Evolutionary conservation across 345 rosid species (phyloP), one percentile per base, ranked within the genome.

Genomic region (Cardamine resedifolia): DNA sequence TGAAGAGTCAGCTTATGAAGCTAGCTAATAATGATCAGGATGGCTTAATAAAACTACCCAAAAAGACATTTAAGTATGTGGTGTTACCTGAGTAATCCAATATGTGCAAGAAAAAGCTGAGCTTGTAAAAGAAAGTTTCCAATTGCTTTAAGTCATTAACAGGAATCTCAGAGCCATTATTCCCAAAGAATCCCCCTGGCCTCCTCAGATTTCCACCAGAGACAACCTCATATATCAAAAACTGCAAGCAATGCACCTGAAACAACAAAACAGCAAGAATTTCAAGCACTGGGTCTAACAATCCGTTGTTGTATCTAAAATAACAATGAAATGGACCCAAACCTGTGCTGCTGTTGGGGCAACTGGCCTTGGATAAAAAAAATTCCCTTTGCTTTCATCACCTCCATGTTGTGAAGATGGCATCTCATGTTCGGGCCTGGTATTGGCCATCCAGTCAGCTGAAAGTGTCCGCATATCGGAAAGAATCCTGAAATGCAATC

Each of bases 391-490:
- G 77, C 93, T 88, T 74, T 90, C 96, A 45, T 91, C 99, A 70
- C 85, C 85, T 75, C 96, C 91, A 65, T 80, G 89, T 60, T 84
- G 89, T 51, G 81, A 71, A 66, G 91, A 81, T 28, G 88, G 98
- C 77, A 82, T 73, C 34, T 94, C 96, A 48, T 86, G 70, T 71
- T 91, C 98, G 10, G 96, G 80, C 83, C 82, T 90, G 28, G 92
- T 88, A 74, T 91, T 95, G 78, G 99, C 98, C 99, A 95, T 91
- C 99, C 99, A 95, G 79, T 95, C 99, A 30, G 99, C 99, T 38
- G 99, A 91, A 77, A 95, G 97, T 55, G 99, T 95, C 81, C 99
- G 86, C 99, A 95, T 91, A 83, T 95, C 99, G 44, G 98, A 95
- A 74, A 95, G 97, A 78, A 95, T 91, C 97, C 99, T 91, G 87